Base-by-base conservation (phyloP, 2,329 filamentous ascomycete species). In the Ceratocystis lukuohia region DNA sequence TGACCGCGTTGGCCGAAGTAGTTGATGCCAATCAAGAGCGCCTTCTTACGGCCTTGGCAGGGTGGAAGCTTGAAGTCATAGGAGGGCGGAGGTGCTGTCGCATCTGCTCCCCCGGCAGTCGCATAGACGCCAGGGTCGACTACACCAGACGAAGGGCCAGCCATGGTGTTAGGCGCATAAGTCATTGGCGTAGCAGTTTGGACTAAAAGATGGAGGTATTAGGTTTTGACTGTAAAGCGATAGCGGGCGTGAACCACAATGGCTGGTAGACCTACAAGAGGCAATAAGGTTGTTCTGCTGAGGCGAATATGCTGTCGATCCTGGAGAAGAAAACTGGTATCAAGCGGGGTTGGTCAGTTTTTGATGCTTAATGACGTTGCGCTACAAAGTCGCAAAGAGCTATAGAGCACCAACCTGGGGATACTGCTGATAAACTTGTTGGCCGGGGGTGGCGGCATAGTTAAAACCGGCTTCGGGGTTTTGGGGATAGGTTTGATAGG, bases 1-100 rank as follows among this genome's bases (percentile, higher is more conserved):
- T 96, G 89, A 33, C 92, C 92, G 67, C 89, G 85, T 77, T 96
- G 92, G 64, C 88, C 87, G 74, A 96, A 96, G 77, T 97, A 96
- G 77, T 96, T 96, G 80, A 96, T 96, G 66, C 93, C 93, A 71
- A 96, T 93, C 69, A 97, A 77, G 37, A 96, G 79, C 3, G 92
- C 93, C 78, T 96, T 96, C 74, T 92, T 82, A 71, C 86, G 85
- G 59, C 92, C 93, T 4, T 88, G 95, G 75, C 92, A 96, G 10
- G 41, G 28, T n/a, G 62, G 62, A 2, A 62, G 20, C n/a, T 45
- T 46, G 61, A 63, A 33, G 62, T 53, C 46, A 17, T 33, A 33
- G 15, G 62, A 25, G 15, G 45, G 7, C 7, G 4, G 17, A 70
- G 93, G 68, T 82, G 79, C 74, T 91, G 88, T 69, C 87, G 80